phyloP scores from a whole-genome alignment of 225 moss, liverwort and hornwort genomes.

The Pseudoscleropodium purum region DNA sequence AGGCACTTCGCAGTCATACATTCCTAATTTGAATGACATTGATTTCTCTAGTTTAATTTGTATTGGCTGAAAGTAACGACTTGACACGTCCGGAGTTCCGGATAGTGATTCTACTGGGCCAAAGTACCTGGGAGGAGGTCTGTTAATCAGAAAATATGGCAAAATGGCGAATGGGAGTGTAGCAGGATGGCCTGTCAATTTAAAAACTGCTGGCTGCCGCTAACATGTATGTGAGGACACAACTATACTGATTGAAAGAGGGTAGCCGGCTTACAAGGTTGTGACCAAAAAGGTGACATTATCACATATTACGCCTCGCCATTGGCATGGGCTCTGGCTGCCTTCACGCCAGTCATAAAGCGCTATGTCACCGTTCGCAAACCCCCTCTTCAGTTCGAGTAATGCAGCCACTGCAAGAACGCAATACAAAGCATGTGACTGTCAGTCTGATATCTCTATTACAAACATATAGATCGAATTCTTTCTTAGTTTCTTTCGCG shows the following conservation, averaged over 20 bases:
- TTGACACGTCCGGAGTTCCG: background rate
- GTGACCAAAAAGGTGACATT: conserved; percentile 41
- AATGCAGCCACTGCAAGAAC: conserved; percentile 25
- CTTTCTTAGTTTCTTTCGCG: background rate
- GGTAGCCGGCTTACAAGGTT: conserved; percentile 15
- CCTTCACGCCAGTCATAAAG: conserved; percentile 29
- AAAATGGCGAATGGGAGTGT: background rate
- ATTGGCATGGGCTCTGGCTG: conserved; percentile 36
- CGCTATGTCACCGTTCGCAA: conserved; percentile 25
- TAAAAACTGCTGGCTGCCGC: background rate
- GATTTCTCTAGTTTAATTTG: background rate
- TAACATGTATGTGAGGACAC: background rate
- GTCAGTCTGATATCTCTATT: background rate
- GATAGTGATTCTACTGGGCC: background rate
- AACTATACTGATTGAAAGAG: background rate
- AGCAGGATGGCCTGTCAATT: background rate
- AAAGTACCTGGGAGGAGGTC: background rate
- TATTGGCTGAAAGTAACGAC: background rate
- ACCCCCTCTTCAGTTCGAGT: conserved; percentile 26
- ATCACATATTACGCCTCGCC: conserved; percentile 36
- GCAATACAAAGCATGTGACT: background rate
- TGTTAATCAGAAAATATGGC: background rate
- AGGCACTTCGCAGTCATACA: background rate
- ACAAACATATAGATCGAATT: background rate
- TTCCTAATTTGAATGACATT: background rate